phyloP scores from a whole-genome alignment of 2,329 filamentous ascomycete genomes.

The Botrytis galanthina region DNA sequence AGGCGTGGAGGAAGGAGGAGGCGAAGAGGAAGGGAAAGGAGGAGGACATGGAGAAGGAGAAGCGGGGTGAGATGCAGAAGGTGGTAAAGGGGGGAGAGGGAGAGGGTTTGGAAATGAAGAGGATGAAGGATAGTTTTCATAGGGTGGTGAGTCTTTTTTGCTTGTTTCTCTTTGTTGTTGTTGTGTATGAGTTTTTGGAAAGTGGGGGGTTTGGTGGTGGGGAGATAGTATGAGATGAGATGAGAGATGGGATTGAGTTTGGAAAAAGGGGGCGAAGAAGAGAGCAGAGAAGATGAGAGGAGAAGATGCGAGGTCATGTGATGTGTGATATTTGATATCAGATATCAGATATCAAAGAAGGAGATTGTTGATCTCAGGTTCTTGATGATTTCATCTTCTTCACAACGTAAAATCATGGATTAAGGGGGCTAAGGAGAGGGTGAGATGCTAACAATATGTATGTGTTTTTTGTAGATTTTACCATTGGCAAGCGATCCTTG shows the following conservation, averaged over 20 bases:
- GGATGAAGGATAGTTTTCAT: conserved; percentile 66
- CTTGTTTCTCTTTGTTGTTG: too few species aligned
- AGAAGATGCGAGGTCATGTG: not conserved
- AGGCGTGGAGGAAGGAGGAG: conserved; percentile 57
- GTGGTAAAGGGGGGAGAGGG: not conserved
- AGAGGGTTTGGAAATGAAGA: conserved; percentile 42
- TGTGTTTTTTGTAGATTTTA: conserved; percentile 47
- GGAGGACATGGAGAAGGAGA: conserved; percentile 58
- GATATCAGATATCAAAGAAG: not conserved
- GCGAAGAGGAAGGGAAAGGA: conserved; percentile 56
- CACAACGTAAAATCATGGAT: too few species aligned
- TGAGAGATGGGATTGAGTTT: not conserved
- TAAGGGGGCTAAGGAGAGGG: not conserved
- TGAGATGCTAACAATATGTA: not conserved
- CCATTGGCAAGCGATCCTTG: conserved; percentile 66
- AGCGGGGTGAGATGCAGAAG: not conserved
- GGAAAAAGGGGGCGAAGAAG: not conserved
- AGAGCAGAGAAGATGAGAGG: not conserved
- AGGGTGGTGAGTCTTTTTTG: conserved; percentile 51
- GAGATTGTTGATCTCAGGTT: not conserved
- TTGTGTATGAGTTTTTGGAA: too few species aligned
- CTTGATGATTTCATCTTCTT: too few species aligned
- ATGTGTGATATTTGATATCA: not conserved
- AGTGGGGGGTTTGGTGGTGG: not conserved
- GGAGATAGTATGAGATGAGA: not conserved